Percentiles rank a stretch among this genome's conserved stretches.
Conservation (phyloP, 345 rosid genomes). For the Boechera retrofracta region DNA sequence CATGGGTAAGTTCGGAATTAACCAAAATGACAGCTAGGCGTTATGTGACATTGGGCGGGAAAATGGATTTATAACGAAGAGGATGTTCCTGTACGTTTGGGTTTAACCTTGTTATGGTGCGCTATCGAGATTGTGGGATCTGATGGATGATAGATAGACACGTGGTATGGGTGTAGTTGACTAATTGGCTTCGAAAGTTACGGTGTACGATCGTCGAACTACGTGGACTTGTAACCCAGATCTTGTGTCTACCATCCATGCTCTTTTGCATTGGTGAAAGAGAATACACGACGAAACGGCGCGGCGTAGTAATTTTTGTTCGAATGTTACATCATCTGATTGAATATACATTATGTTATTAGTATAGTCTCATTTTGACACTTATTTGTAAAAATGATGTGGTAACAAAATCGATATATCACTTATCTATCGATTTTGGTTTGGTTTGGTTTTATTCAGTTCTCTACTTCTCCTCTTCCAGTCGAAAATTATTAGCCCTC, state of each 20-base stretch:
- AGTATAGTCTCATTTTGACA: background rate
- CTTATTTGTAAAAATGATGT: background rate
- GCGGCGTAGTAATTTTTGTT: background rate
- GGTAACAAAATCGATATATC: background rate
- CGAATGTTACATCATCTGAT: background rate
- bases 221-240: constrained; percentile 41
- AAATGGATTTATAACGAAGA: constrained; percentile 20
- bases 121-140: constrained; percentile 14
- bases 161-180: constrained; percentile 19
- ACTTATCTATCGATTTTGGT: no score
- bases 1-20: constrained; percentile 38
- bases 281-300: constrained; percentile 4
- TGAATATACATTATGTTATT: background rate
- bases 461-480: no score
- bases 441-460: no score
- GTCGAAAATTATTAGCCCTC: no score
- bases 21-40: constrained; percentile 45
- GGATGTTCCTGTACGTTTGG: background rate
- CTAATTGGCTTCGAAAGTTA: constrained; percentile 19
- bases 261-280: constrained; percentile 7
- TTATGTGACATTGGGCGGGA: constrained; percentile 42
- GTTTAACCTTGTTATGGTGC: constrained; percentile 24
- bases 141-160: constrained; percentile 9
- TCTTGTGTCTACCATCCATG: constrained; percentile 38
- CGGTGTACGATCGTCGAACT: constrained; percentile 29